These are phyloP conservation scores for Royoungia palumana DNA, from an alignment of 768 basidiomycete genomes.

Conservation along the genomic window DNA sequence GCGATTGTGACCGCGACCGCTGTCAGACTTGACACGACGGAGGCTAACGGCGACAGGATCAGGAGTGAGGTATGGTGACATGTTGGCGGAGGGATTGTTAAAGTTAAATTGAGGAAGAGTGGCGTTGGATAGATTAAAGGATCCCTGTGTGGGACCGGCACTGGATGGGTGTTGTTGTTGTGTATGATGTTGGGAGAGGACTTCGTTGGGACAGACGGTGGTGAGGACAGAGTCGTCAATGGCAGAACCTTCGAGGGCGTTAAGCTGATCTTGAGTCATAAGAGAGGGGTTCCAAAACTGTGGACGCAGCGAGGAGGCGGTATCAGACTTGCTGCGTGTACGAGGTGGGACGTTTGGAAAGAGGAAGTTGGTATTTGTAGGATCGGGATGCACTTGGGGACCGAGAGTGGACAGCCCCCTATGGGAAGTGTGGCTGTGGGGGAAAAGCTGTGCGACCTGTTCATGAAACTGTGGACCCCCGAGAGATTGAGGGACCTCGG, in stretches of 20 bases:
- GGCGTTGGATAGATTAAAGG: constrained; percentile 28
- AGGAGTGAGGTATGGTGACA: constrained; percentile 40
- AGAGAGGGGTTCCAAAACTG: constrained; percentile 48
- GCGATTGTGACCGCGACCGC: constrained; percentile 42
- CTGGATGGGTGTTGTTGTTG: constrained; percentile 26
- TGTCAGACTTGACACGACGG: constrained; percentile 52
- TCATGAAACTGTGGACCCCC: constrained; percentile 30
- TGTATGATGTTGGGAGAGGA: constrained; percentile 20
- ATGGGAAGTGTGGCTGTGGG: constrained; percentile 35
- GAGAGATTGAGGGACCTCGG: constrained; percentile 30
- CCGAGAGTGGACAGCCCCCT: constrained; percentile 35
- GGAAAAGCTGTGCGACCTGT: constrained; percentile 29
- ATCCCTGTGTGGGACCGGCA: constrained; percentile 21
- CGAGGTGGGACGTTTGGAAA: constrained; percentile 40
- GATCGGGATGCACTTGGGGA: constrained; percentile 32
- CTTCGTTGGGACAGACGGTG: constrained; percentile 30
- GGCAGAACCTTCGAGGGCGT: constrained; percentile 35
- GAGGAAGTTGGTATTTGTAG: constrained; percentile 38
- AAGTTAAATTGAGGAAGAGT: constrained; percentile 35
- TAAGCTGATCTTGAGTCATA: constrained; percentile 37
- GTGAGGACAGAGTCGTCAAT: constrained; percentile 36
- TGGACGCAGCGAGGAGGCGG: constrained; percentile 46
- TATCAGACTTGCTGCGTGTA: constrained; percentile 59
- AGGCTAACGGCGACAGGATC: constrained; percentile 32
- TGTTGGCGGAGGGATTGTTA: constrained; percentile 29